Evolutionary conservation across 495 filamentous ascomycete genomes (phyloP).

Genomic region (Penicillium roqueforti): DNA sequence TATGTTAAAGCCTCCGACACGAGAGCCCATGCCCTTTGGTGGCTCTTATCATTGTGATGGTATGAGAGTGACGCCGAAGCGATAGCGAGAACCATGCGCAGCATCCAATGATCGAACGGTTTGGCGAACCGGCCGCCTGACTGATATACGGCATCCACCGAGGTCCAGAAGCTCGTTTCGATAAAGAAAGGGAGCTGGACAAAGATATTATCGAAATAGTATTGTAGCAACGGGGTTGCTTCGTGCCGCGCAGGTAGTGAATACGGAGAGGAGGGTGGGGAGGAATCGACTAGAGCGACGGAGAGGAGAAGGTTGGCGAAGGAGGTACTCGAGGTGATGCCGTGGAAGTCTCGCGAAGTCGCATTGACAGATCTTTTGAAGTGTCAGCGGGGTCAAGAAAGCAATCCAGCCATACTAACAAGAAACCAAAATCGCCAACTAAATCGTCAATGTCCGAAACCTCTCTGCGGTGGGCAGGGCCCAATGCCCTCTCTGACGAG

Average conservation of each 20-base stretch:
- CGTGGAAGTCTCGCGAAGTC: slow-evolving; percentile 85
- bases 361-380: slow-evolving; percentile 74
- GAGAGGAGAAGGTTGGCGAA: slow-evolving; percentile 80
- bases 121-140: slow-evolving; percentile 55
- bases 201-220: slow-evolving; percentile 79
- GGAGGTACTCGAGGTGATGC: slow-evolving; percentile 76
- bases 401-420: slow-evolving; percentile 45
- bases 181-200: slow-evolving; percentile 74
- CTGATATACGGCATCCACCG: slow-evolving; percentile 75
- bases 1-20: slow-evolving; percentile 67
- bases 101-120: slow-evolving; percentile 74
- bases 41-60: slow-evolving; percentile 57
- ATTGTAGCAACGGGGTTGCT: slow-evolving; percentile 63
- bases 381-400: slow-evolving; percentile 5
- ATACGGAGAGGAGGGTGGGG: slow-evolving; percentile 54
- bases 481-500: slow-evolving; percentile 37
- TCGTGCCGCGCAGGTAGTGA: slow-evolving; percentile 62
- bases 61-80: slow-evolving; percentile 68
- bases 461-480: slow-evolving; percentile 47
- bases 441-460: slow-evolving; percentile 74
- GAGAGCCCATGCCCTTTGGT: slow-evolving; percentile 60
- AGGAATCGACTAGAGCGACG: slow-evolving; percentile 60
- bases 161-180: slow-evolving; percentile 67
- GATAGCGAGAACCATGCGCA: slow-evolving; percentile 86
- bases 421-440: slow-evolving; percentile 75